Evolutionary conservation across 179 eudicot genomes (phyloP), one percentile per base, ranked within the genome.

Genomic region (Silene vulgaris): DNA sequence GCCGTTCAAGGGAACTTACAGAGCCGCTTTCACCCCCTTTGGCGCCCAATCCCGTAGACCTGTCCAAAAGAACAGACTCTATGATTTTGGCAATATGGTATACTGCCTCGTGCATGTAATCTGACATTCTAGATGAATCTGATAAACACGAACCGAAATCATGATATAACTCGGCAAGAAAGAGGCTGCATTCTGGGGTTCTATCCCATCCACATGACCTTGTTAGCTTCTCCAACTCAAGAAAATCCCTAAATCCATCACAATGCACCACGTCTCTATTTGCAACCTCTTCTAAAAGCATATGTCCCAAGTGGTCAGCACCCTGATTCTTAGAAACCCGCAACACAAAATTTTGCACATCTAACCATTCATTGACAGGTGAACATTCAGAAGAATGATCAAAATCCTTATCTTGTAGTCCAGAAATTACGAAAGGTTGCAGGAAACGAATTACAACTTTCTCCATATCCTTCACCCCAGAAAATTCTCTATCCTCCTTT

Each of bases 1-100:
- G 71, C 48, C 74, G 57, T 19, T 66, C 72, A 73, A 57, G 64
- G 52, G 90, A 76, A 65, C 80, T 68, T 73, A 73, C 81, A 76
- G 59, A 52, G 29, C 82, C 80, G 32, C 72, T 74, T 70, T 76
- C 77, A 66, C 71, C 80, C 80, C 75, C 74, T 2, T 64, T 71
- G 71, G 74, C 79, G 81, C 77, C 77, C 61, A 26, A 65, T 28
- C 77, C 74, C 50, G 77, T 69, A 70, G 97, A 93, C 82, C 74
- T 84, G 66, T 90, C 88, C 76, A 83, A 78, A 78, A 96, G 86
- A 79, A 87, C 86, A 28, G 88, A 90, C 79, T 87, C 97, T 73
- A 96, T 87, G 76, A 96, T 83, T 82, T 90, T 93, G 79, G 93
- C 87, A 71, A 96, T 86, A 86, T 90, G 97, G 84, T 87, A 90